Conservation (phyloP, 2,329 filamentous ascomycete species). For the Pochonia chlamydosporia region DNA sequence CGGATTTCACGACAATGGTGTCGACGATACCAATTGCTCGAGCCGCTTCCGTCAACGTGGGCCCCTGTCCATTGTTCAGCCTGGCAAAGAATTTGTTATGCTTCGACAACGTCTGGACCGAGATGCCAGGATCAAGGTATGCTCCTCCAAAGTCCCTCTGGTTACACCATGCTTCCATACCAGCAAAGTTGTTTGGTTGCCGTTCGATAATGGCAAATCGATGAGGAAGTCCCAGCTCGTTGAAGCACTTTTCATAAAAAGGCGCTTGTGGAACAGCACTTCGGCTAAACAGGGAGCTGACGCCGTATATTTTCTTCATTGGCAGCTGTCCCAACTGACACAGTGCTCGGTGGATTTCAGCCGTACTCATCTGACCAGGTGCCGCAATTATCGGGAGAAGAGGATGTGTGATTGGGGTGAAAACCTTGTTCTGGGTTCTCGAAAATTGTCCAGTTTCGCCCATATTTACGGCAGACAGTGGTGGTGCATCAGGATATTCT, state of each 20-base stretch:
- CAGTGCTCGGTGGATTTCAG: constrained; percentile 76
- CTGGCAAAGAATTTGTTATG: constrained; percentile 44
- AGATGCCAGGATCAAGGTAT: constrained; percentile 69
- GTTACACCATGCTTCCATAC: constrained; percentile 66
- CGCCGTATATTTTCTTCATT: constrained; percentile 74
- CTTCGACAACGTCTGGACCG: constrained; percentile 54
- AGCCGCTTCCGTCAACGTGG: constrained; percentile 67
- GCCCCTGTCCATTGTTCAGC: constrained; percentile 44
- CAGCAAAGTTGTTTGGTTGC: constrained; percentile 55
- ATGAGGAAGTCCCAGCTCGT: constrained; percentile 79
- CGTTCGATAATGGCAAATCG: constrained; percentile 71
- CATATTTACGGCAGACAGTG: constrained; percentile 82
- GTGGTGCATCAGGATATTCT: constrained; percentile 62
- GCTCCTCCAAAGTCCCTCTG: constrained; percentile 76
- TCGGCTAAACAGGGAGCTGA: constrained; percentile 63
- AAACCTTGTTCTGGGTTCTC: constrained; percentile 76
- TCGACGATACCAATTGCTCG: constrained; percentile 75
- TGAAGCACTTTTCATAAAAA: constrained; percentile 82
- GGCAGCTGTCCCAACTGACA: constrained; percentile 75
- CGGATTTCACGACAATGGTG: constrained; percentile 62
- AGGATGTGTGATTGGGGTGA: constrained; percentile 83
- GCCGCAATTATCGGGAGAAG: constrained; percentile 78
- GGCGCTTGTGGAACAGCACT: constrained; percentile 65
- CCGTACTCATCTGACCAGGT: constrained; percentile 77
- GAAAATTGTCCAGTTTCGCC: constrained; percentile 81